Base-by-base conservation (phyloP, 2,329 filamentous ascomycete genomes). In the Aspergillus sp. region DNA sequence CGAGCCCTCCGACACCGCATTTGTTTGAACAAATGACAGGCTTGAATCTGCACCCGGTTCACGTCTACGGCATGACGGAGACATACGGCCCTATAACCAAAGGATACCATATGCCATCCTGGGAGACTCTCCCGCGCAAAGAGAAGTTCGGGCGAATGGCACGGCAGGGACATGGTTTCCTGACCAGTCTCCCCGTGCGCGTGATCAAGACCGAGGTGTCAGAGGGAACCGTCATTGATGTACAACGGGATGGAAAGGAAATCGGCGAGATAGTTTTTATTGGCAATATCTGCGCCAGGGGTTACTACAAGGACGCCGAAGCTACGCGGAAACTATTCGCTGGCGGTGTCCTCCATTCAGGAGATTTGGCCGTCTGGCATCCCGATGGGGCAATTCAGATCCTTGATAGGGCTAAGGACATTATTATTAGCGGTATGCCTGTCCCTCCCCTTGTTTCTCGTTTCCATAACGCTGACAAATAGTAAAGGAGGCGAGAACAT, bases 41-140 rank as follows among this genome's bases (percentile, higher is more conserved):
- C 4, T 79, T 98, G 7, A 99, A 99, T 70, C 82, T 99, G 7
- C 83, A 88, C 20, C 95, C 95, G 0, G 91, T 97, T 1, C 95
- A 99, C 71, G 92, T 96, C 7, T 99, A 99, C 72, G 95, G 95
- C 39, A 69, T 88, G 66, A 88, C 86, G 2, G 87, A 98, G 77
- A 98, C 93, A 0, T 98, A 98, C 68, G 95, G 95, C 0, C 95
- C 95, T 9, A 93, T 97, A 59, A 98, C 93, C 1, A 96, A 96
- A 73, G 91, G 93, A 9, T 99, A 99, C 68, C 81, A 89, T 55
- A 83, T 98, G 76, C 91, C 92, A 0, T 81, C 84, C 30, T 99
- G 95, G 95, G 86, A 95, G n/a, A 68, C 73, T 0, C 79, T 97
- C 1, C 84, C 89, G 0, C 63, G 78, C 4, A 85, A 89, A 26